Conservation (phyloP, 2,329 filamentous ascomycete species). For the Hypoxylon sp. region DNA sequence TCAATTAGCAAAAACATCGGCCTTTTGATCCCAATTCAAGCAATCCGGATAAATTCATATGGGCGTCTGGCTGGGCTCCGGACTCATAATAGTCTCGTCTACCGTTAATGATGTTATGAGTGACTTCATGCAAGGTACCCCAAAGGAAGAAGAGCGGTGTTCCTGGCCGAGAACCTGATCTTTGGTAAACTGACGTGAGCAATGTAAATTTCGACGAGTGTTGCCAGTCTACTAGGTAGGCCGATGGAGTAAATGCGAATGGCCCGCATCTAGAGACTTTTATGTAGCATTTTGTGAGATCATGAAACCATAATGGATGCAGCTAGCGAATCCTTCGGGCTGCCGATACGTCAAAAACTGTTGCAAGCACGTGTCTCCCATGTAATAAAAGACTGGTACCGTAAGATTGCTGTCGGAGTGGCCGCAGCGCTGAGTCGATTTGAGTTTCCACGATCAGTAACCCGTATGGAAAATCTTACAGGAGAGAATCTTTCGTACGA, state of each 20-base stretch:
- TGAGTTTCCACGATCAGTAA: slow-evolving; percentile 11
- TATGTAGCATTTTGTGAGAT: slow-evolving; percentile 38
- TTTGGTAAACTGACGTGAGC: slow-evolving; percentile 40
- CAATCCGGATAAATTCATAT: not conserved
- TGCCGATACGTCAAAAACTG: slow-evolving; percentile 23
- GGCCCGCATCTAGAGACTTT: slow-evolving; percentile 21
- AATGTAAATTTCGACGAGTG: slow-evolving; percentile 16
- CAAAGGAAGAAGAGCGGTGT: slow-evolving; percentile 14
- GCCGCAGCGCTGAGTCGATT: slow-evolving; percentile 20
- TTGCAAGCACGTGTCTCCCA: slow-evolving; percentile 37
- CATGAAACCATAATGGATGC: slow-evolving; percentile 42
- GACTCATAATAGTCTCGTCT: not conserved
- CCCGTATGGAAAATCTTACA: slow-evolving; percentile 4
- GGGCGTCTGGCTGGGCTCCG: not conserved
- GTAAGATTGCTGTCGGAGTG: slow-evolving; percentile 23
- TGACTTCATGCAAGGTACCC: slow-evolving; percentile 37
- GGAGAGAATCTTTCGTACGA: slow-evolving; percentile 10
- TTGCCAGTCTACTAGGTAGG: not conserved
- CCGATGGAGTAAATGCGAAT: slow-evolving; percentile 24
- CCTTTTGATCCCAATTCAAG: slow-evolving; percentile 5
- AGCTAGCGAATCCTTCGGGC: slow-evolving; percentile 40
- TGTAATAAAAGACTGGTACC: slow-evolving; percentile 27
- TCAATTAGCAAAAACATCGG: not conserved
- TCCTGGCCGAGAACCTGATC: slow-evolving; percentile 18
- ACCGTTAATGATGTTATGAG: slow-evolving; percentile 5